Evolutionary conservation across 2,329 filamentous ascomycete species (phyloP), one percentile per base, ranked within the genome.

Genomic region (Endocalyx cinctus): DNA sequence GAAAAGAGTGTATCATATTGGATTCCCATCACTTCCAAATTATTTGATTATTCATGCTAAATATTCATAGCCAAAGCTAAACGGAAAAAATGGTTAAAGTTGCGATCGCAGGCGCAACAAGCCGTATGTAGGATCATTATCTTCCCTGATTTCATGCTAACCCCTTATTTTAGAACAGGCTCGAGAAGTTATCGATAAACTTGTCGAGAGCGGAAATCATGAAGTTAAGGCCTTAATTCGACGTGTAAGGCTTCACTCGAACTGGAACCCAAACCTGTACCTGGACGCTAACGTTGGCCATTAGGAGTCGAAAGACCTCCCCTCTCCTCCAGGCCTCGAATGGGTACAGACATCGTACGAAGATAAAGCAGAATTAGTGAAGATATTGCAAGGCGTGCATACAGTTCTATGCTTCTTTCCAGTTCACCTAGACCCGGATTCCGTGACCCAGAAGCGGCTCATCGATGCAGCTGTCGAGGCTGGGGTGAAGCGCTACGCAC

Each of bases 401-500:
- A 25, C 18, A 5, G 25, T 34, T 10, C 17, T 34, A 5, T 34
- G 25, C 25, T 34, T 30, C 33, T 33, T 33, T 11, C n/a, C 30
- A 8, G 25, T 26, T 6, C 22, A 33, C 10, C 10, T 17, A 10
- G 47, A 51, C 41, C 33, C 34, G 3, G 39, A 35, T 5, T 43
- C 41, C 18, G 44, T 25, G 19, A 57, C 59, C 6, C 73, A 56
- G 35, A 58, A 57, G 39, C 60, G 55, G 15, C 48, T 66, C 29
- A 64, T 66, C 27, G 58, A 66, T 46, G 60, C 61, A 26, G 46
- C 53, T 10, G 46, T 66, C 26, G 40, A 41, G 15, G 62, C 62
- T 10, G 55, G 58, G 2, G 63, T 66, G 23, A 62, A 59, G 38
- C 58, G 60, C 12, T 66, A 61, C 46, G 57, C 61, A 28, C 63